These are phyloP conservation scores for Auricularia sp. DNA, from an alignment of 768 basidiomycete species.

Conservation along the genomic window DNA sequence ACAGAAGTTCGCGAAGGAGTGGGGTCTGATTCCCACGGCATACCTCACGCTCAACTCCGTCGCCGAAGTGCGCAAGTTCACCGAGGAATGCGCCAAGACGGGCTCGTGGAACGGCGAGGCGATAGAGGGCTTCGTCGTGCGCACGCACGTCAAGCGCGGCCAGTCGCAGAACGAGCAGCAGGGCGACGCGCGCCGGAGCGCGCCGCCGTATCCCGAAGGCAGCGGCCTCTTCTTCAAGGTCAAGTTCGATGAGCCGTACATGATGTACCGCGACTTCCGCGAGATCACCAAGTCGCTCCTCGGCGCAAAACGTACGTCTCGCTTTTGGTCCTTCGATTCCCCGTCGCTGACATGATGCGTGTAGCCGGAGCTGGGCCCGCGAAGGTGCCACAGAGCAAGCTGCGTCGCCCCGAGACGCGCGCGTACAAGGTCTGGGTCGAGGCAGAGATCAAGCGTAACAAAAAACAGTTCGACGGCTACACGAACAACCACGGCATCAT, in stretches of 20 bases:
- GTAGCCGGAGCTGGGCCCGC: constrained; percentile 14
- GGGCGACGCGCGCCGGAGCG: constrained; percentile 15
- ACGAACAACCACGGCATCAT: constrained; percentile 77
- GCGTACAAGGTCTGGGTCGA: constrained; percentile 80
- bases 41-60: constrained; percentile 50
- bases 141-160: constrained; percentile 45
- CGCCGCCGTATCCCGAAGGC: constrained; percentile 60
- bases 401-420: constrained; percentile 68
- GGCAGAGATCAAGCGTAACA: constrained; percentile 57
- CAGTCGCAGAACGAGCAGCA: constrained; percentile 29
- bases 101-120: constrained; percentile 78
- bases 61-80: constrained; percentile 61
- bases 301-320: constrained; percentile 4
- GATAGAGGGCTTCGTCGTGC: constrained; percentile 92
- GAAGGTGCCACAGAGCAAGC: constrained; percentile 50
- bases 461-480: constrained; percentile 50
- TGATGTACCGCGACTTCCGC: constrained; percentile 97
- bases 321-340: no score
- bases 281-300: constrained; percentile 83
- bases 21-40: constrained; percentile 81
- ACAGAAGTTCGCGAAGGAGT: constrained; percentile 73
- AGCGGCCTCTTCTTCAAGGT: constrained; percentile 97
- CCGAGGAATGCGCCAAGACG: constrained; percentile 49
- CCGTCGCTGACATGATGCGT: no score
- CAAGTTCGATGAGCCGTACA: constrained; percentile 97